Evolutionary conservation across 768 basidiomycete genomes (phyloP).

Genomic region (Strobilomyces echinocephalus): DNA sequence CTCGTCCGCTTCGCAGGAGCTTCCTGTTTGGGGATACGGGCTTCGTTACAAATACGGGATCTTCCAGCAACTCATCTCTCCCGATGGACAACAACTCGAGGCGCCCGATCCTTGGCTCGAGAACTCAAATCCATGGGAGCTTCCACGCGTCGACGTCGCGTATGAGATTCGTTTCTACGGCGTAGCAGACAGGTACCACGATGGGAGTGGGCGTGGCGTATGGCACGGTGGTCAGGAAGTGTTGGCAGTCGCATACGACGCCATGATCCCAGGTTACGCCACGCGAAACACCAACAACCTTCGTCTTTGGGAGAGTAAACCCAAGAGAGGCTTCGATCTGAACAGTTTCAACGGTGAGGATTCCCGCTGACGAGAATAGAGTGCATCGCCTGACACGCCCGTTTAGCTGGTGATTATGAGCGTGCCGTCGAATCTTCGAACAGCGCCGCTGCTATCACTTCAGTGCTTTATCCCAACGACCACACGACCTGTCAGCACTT

Average conservation of each 20-base stretch:
- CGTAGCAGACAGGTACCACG: constrained; percentile 59
- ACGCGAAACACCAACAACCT: constrained; percentile 90
- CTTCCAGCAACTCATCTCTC: constrained; percentile 89
- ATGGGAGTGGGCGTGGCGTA: constrained; percentile 54
- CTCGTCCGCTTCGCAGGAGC: constrained; percentile 82
- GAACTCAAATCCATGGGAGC: constrained; percentile 84
- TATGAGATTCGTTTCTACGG: constrained; percentile 91
- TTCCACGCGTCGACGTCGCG: constrained; percentile 77
- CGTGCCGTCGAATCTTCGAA: constrained; percentile 83
- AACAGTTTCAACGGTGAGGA: constrained; percentile 86
- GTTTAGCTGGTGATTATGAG: constrained; percentile 85
- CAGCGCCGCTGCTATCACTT: constrained; percentile 89
- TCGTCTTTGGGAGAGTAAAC: constrained; percentile 77
- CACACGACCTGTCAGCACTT: constrained; percentile 56
- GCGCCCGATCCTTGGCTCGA: constrained; percentile 94
- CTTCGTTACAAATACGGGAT: constrained; percentile 92
- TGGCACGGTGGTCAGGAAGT: constrained; percentile 95
- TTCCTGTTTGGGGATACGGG: constrained; percentile 96
- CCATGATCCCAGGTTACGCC: constrained; percentile 82
- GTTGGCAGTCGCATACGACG: constrained; percentile 88
- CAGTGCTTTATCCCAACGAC: constrained; percentile 95
- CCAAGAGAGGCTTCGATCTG: constrained; percentile 88
- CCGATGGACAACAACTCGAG: constrained; percentile 79
- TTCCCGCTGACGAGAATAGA: not conserved
- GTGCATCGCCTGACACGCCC: not conserved